Base-by-base conservation (phyloP, 2,329 filamentous ascomycete species). In the Colletotrichum sp. region DNA sequence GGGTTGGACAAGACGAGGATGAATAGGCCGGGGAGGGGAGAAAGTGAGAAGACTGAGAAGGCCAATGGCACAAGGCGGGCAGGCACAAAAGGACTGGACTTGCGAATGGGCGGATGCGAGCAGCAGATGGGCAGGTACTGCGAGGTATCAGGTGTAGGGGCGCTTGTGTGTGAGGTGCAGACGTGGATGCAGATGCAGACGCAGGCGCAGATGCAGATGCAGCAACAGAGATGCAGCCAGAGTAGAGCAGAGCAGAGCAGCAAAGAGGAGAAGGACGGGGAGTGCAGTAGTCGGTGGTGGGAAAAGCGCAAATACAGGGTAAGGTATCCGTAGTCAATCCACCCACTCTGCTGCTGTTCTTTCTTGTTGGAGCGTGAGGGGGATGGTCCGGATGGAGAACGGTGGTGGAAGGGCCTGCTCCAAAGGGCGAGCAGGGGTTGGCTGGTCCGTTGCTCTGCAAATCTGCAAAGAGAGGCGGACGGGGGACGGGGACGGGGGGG, bases 221-320 rank as follows among this genome's bases (percentile, higher is more conserved):
- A 52, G 59, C 49, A 44, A 60, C 68, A 67, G 24, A 72, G 32
- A 72, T 72, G 73, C 73, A 75, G 69, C 39, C 49, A 62, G 39
- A 63, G 63, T 32, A 63, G 62, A 75, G 36, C 36, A 65, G 62
- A 75, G 36, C 36, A 65, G 65, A 67, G 36, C 39, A 75, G 68
- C 62, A 67, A n/a, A 59, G 21, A 52, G 49, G 36, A 32, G 28
- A 15, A 52, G 21, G 24, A 57, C 21, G 32, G 30, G 21, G 30
- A 36, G 18, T n/a, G 57, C 26, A 62, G 28, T 6, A 24, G 24
- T 15, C 60, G 60, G 28, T 21, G 60, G 12, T 34, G 28, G 30
- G 60, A 39, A 21, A 30, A 30, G 4, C 28, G 12, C 18, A 62
- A 30, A 13, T 62, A 28, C 10, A 34, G 26, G 26, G 59, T 39